Base-by-base conservation (phyloP, 306 rosid genomes). In the Inga laurina region DNA sequence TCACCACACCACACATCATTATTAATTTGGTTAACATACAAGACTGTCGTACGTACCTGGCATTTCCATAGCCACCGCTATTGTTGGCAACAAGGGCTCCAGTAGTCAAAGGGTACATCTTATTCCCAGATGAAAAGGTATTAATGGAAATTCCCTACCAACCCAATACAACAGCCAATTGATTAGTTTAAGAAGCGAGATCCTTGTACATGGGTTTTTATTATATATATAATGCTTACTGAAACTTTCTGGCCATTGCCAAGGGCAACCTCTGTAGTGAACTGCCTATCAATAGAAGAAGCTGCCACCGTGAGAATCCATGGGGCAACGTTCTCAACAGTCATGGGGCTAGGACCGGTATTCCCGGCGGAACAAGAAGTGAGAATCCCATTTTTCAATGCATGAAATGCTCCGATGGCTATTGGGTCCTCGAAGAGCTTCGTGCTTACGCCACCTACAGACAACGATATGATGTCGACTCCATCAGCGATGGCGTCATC, bases 401-500 rank as follows among this genome's bases (percentile, higher is more conserved):
- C 95, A 61, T 93, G 93, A 43, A 91, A 91, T 32, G 95, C 16
- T 74, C 95, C 95, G 7, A 93, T 90, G 35, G 97, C 90, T 46
- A 88, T 78, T 0, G 97, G 83, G 72, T 93, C 93, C 13, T 37
- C 70, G 64, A 90, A 89, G 35, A 84, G 79, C n/a, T 64, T 86
- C 52, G 84, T 49, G 1, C 89, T 5, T 1, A 32, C n/a, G 0
- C 93, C 92, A 0, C 94, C 94, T 1, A 93, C 67, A 10, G 97
- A 93, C 75, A 86, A 67, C 0, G 98, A 91, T 30, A 95, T 77
- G 59, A 95, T 5, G 80, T 92, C 92, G 48, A 93, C 99, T 16
- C 98, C 97, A 12, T 95, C 98, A 0, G 93, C 92, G 34, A 95
- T 92, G 78, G 98, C 98, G 37, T 95, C 90, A 16, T 93, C 98